phyloP scores from a whole-genome alignment of 2,329 filamentous ascomycete species.

The Sclerotinia trifoliorum region DNA sequence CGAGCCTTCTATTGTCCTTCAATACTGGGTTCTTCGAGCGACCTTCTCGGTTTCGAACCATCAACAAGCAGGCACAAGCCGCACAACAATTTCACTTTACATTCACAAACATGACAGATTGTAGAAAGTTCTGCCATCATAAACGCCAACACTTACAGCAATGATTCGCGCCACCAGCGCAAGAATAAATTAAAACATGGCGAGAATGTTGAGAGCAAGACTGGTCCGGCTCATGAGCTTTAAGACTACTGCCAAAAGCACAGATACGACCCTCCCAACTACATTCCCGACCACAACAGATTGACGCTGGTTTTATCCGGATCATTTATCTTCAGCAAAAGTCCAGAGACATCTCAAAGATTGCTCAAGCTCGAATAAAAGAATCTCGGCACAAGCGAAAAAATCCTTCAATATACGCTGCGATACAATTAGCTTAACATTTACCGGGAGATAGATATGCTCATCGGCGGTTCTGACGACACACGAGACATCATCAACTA shows the following conservation, averaged over 20 bases:
- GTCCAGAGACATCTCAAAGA: not conserved
- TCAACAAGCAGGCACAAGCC: not conserved
- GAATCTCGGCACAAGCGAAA: too few species aligned
- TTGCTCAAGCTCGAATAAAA: too few species aligned
- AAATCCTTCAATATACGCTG: too few species aligned
- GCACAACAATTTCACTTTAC: not conserved
- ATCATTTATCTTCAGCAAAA: not conserved
- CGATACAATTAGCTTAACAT: too few species aligned
- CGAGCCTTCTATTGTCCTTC: not conserved
- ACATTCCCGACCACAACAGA: not conserved
- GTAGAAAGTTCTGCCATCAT: not conserved
- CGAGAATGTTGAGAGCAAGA: not conserved
- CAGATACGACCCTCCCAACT: not conserved
- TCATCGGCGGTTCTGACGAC: too few species aligned
- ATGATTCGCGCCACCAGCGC: not conserved
- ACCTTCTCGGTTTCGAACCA: not conserved
- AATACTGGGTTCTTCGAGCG: not conserved
- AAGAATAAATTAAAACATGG: too few species aligned
- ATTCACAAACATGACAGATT: not conserved
- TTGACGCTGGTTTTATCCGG: not conserved
- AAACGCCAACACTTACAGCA: not conserved
- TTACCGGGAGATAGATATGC: too few species aligned
- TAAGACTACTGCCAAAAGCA: not conserved
- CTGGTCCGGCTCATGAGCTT: not conserved
- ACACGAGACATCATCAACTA: not conserved